Conservation (phyloP, 495 filamentous ascomycete genomes). For the Talaromyces adpressus region DNA sequence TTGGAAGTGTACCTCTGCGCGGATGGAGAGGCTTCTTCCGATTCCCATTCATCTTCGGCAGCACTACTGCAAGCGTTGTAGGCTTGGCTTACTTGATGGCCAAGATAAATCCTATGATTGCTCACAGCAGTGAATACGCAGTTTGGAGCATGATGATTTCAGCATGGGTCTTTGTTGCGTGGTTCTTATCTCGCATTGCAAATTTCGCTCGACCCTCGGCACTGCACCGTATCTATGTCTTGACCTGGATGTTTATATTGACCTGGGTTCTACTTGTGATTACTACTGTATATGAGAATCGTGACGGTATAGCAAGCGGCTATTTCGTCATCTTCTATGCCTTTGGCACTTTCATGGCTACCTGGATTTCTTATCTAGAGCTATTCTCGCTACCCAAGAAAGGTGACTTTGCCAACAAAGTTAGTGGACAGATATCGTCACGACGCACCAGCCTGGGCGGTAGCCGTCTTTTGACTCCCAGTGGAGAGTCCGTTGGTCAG, state of each 20-base stretch:
- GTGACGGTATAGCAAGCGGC: constrained; percentile 61
- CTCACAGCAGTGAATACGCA: constrained; percentile 78
- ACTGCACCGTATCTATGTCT: constrained; percentile 70
- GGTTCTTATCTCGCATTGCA: constrained; percentile 77
- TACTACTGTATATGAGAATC: constrained; percentile 66
- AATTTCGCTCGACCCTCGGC: constrained; percentile 82
- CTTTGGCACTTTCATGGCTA: constrained; percentile 64
- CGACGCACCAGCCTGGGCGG: constrained; percentile 36
- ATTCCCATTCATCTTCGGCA: constrained; percentile 67
- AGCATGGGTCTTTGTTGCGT: constrained; percentile 71
- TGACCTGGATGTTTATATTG: constrained; percentile 74
- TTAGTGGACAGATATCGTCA: constrained; percentile 20
- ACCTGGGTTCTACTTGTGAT: constrained; percentile 66
- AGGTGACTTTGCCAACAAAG: constrained; percentile 45
- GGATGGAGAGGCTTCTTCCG: constrained; percentile 79
- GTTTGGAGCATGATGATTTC: constrained; percentile 84
- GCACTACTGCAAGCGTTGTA: constrained; percentile 63
- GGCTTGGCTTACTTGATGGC: constrained; percentile 67
- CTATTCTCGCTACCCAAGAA: constrained; percentile 72
- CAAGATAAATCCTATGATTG: constrained; percentile 79
- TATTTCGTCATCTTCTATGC: constrained; percentile 84
- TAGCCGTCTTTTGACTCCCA: constrained; percentile 27
- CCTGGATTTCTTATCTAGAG: constrained; percentile 67
- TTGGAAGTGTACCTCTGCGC: constrained; percentile 56
- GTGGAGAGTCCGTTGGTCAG: constrained; percentile 26